A percentile compares a stretch with the other conserved stretches of the same genome.
Evolutionary conservation across 1,139 yeast genomes (phyloP).

Genomic region (Cylindricascospora bacillispora): DNA sequence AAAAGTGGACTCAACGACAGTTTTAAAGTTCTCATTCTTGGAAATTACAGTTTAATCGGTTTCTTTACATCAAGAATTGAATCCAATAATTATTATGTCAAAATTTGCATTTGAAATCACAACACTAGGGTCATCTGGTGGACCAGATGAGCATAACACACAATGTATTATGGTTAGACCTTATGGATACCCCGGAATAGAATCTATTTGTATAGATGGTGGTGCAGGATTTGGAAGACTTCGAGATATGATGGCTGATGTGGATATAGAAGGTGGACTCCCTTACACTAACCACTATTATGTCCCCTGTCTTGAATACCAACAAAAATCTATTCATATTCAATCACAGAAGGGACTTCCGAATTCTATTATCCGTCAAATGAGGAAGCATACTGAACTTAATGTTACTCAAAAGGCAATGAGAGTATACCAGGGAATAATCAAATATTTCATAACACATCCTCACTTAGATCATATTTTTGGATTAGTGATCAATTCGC

Average conservation of each 20-base stretch:
- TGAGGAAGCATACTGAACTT: too few species aligned
- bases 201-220: constrained; percentile 57
- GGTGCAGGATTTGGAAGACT: constrained; percentile 55
- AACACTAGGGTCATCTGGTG: constrained; percentile 65
- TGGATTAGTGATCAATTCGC: constrained; percentile 60
- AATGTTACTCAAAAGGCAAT: constrained; percentile 5
- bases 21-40: too few species aligned
- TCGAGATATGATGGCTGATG: constrained; percentile 1
- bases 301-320: too few species aligned
- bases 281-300: too few species aligned
- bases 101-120: constrained; percentile 39
- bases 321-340: too few species aligned
- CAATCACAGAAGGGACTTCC: too few species aligned
- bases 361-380: too few species aligned
- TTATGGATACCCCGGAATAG: constrained; percentile 26
- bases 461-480: constrained; percentile 75
- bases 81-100: too few species aligned
- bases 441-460: constrained; percentile 55
- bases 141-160: constrained; percentile 57
- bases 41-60: too few species aligned
- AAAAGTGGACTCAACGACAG: too few species aligned
- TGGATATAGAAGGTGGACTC: too few species aligned
- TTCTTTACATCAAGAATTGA: too few species aligned
- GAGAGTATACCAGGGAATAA: constrained; percentile 14
- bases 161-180: constrained; percentile 60